Evolutionary conservation across 208 protist species (phyloP).

Genomic region (Acanthamoeba royreba): DNA sequence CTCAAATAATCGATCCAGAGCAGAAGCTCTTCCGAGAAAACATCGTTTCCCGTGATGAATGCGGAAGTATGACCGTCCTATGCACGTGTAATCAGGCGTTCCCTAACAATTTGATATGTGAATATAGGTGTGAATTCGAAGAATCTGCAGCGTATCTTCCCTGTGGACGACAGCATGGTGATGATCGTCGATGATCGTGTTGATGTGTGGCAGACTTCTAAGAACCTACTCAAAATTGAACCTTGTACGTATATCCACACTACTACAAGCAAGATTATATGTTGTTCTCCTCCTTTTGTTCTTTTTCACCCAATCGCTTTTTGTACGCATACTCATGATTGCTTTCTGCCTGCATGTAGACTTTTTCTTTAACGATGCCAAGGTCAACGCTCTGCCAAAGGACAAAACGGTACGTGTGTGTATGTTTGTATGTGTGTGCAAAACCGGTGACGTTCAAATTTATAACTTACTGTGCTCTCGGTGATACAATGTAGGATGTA

Average conservation of each 20-base stretch:
- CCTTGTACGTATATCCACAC: constrained; percentile 53
- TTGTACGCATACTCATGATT: no score
- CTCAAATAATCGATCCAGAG: constrained; percentile 44
- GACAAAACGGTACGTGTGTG: neutral
- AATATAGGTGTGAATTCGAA: neutral
- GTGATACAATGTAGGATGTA: neutral
- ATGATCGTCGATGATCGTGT: constrained; percentile 65
- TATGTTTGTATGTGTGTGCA: no score
- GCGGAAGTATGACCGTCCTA: neutral
- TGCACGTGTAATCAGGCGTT: neutral
- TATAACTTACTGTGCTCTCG: no score
- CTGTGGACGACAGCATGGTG: constrained; percentile 63
- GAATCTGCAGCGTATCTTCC: constrained; percentile 53
- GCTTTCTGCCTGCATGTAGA: no score
- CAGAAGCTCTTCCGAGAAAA: constrained; percentile 51
- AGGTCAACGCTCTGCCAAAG: neutral
- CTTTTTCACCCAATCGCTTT: no score
- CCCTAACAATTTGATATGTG: neutral
- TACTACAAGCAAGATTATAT: no score
- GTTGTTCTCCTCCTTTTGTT: no score
- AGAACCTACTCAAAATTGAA: constrained; percentile 60
- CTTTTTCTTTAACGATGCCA: neutral
- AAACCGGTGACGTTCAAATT: no score
- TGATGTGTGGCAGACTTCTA: constrained; percentile 60
- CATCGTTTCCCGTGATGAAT: constrained; percentile 44